Base-by-base conservation (phyloP, 495 filamentous ascomycete genomes). In the Aspergillus funiculosus region DNA sequence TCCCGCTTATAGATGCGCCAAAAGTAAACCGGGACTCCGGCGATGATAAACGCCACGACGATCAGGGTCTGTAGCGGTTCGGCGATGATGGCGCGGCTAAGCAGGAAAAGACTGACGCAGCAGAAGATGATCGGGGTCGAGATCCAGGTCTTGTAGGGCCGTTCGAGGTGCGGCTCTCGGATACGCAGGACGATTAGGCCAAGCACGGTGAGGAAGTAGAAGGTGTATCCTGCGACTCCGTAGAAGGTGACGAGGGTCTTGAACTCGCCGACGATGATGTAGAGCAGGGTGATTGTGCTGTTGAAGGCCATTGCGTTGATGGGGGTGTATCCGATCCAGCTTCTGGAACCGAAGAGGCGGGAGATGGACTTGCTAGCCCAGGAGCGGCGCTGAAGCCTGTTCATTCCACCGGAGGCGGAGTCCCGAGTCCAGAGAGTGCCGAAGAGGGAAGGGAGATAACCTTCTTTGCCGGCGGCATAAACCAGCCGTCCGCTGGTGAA, bases 111-210 rank as follows among this genome's bases (percentile, higher is more conserved):
- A 59, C 87, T 94, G 10, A 98, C 92, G 56, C 92, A 98, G 76
- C 92, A 98, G 61, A 98, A 98, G 38, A 95, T 87, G 34, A 98
- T 92, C 2, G 92, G 92, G 26, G 91, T 97, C 1, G 83, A 84
- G 47, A 98, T 94, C 94, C 94, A 98, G 11, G 89, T 92, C 60
- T 77, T 80, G 64, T 97, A 98, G 2, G 92, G 89, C 17, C 92
- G 67, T 61, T 96, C 89, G 17, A 97, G 73, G 45, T 80, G 68
- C 6, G 94, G 94, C 61, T 97, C 92, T 28, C 77, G 78, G n/a
- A 96, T 84, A 18, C 92, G 73, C 50, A 98, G 71, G 22, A 97
- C 80, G 43, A 98, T 94, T 21, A 98, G 73, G 0, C 92, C 92
- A 0, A 98, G 79, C 1, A 98, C 92, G 0, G 91, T 94, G 24